Evolutionary conservation across 306 rosid genomes (phyloP).

Genomic region (Castanea sativa): DNA sequence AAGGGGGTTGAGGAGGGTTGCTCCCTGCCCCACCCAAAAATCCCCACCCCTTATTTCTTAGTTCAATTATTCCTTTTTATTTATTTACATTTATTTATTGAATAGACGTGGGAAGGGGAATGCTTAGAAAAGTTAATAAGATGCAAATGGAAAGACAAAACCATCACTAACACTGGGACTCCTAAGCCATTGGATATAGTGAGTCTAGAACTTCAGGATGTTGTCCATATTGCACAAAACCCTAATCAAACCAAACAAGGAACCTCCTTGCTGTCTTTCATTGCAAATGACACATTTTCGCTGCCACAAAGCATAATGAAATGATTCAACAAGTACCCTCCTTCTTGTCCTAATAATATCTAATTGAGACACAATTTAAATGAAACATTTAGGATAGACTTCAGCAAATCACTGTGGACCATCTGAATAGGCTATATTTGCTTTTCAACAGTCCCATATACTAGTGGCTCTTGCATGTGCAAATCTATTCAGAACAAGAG

Average conservation of each 20-base stretch:
- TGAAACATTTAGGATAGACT: background rate
- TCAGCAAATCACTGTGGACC: background rate
- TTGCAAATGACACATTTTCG: slow-evolving; percentile 80
- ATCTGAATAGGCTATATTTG: background rate
- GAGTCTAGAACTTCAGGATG: too few relatives aligned
- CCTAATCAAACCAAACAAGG: slow-evolving; percentile 34
- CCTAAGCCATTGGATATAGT: too few relatives aligned
- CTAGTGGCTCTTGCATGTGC: background rate
- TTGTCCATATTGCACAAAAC: too few relatives aligned
- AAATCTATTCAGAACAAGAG: background rate
- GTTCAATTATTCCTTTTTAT: too few relatives aligned
- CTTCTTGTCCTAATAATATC: background rate
- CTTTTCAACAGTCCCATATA: background rate
- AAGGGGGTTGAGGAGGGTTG: too few relatives aligned
- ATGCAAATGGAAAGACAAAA: too few relatives aligned
- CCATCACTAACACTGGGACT: too few relatives aligned
- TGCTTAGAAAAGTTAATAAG: too few relatives aligned
- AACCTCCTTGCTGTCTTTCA: slow-evolving; percentile 71
- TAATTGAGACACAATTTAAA: background rate
- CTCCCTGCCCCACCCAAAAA: too few relatives aligned
- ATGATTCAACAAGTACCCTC: slow-evolving; percentile 14
- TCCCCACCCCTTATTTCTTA: too few relatives aligned
- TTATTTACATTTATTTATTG: too few relatives aligned
- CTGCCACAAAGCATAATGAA: slow-evolving; percentile 35
- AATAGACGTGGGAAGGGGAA: too few relatives aligned